phyloP scores from a whole-genome alignment of 768 basidiomycete genomes.

The Lentinula aciculospora region DNA sequence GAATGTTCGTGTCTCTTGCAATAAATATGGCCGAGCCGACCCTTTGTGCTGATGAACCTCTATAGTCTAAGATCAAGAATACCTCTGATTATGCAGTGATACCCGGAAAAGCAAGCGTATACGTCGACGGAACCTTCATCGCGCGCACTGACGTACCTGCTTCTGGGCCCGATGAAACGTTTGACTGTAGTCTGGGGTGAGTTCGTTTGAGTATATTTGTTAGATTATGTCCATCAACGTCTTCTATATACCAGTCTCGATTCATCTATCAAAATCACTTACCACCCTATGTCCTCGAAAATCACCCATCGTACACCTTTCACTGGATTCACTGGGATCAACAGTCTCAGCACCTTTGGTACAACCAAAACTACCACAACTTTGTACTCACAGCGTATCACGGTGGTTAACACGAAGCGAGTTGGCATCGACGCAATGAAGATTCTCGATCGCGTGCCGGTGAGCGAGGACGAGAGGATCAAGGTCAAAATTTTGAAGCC shows the following conservation, averaged over 20 bases:
- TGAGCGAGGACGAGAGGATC: slow-evolving; percentile 25
- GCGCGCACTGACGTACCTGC: slow-evolving; percentile 36
- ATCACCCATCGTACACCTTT: slow-evolving; percentile 27
- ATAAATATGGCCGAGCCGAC: background rate
- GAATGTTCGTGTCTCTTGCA: slow-evolving; percentile 20
- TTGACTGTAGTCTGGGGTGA: slow-evolving; percentile 41
- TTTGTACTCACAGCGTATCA: slow-evolving; percentile 30
- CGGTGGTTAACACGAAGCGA: slow-evolving; percentile 31
- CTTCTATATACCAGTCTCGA: slow-evolving; percentile 23
- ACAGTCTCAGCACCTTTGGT: background rate
- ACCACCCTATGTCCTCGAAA: slow-evolving; percentile 31
- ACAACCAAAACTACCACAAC: slow-evolving; percentile 24
- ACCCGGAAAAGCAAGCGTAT: slow-evolving; percentile 41
- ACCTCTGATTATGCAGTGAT: slow-evolving; percentile 49
- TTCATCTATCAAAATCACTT: slow-evolving; percentile 33
- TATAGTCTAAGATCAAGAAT: slow-evolving; percentile 45
- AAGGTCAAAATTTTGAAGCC: slow-evolving; percentile 16
- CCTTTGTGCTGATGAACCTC: background rate
- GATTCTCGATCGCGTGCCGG: slow-evolving; percentile 32
- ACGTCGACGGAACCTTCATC: slow-evolving; percentile 54
- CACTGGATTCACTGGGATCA: background rate
- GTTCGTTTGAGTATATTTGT: slow-evolving; percentile 8
- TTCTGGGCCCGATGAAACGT: slow-evolving; percentile 37
- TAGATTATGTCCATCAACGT: background rate
- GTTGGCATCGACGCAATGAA: slow-evolving; percentile 22